Conservation (phyloP, 1,284 basidiomycete genomes). For the Coniophora puteana region DNA sequence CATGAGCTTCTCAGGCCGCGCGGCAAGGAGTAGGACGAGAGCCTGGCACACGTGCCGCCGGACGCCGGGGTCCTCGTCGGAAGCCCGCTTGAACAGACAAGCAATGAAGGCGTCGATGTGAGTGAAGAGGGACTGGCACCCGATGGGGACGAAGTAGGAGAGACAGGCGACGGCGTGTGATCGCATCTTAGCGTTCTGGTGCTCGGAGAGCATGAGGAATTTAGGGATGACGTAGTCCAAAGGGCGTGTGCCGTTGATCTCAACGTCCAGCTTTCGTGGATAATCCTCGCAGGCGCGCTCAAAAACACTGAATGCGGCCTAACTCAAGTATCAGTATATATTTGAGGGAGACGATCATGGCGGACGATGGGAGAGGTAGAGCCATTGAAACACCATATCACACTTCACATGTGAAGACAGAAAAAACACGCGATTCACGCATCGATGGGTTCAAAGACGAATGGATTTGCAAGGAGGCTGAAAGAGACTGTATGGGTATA, state of each 20-base stretch:
- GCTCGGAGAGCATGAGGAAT: slow-evolving; percentile 84
- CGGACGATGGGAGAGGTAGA: too few relatives aligned
- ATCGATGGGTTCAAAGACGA: too few relatives aligned
- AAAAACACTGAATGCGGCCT: slow-evolving; percentile 94
- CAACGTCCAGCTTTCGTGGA: slow-evolving; percentile 91
- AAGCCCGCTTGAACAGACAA: slow-evolving; percentile 91
- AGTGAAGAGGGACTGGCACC: slow-evolving; percentile 78
- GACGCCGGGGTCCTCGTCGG: slow-evolving; percentile 90
- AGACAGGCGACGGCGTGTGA: slow-evolving; percentile 92
- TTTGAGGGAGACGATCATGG: too few relatives aligned
- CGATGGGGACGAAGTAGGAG: slow-evolving; percentile 89
- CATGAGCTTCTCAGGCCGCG: slow-evolving; percentile 93
- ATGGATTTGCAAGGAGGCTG: not conserved
- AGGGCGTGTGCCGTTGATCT: slow-evolving; percentile 83
- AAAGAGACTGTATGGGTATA: not conserved
- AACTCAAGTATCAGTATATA: slow-evolving; percentile 18
- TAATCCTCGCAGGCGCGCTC: slow-evolving; percentile 98
- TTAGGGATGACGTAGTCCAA: slow-evolving; percentile 95
- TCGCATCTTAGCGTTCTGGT: slow-evolving; percentile 85
- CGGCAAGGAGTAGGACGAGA: slow-evolving; percentile 89
- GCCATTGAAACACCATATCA: too few relatives aligned
- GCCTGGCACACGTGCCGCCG: slow-evolving; percentile 96
- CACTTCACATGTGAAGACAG: too few relatives aligned
- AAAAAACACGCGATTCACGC: too few relatives aligned
- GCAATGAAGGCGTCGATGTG: slow-evolving; percentile 94